Percentiles rank a stretch among this genome's conserved stretches.
Evolutionary conservation across 2,329 filamentous ascomycete species (phyloP).

Genomic region (Aspergillus costaricaensis): DNA sequence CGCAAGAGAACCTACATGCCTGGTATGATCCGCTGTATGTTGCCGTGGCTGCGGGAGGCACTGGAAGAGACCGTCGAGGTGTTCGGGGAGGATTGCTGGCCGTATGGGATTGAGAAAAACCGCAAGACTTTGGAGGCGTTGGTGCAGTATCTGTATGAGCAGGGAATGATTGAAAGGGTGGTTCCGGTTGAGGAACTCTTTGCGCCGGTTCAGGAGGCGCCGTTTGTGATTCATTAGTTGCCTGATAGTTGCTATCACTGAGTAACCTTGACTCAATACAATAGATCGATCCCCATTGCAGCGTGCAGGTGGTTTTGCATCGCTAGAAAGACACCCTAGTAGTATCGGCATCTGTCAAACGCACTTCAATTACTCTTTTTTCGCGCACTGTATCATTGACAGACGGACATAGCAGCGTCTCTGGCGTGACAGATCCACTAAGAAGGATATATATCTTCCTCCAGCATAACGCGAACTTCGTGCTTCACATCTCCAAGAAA

Average conservation of each 20-base stretch:
- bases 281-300: no score
- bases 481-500: not conserved
- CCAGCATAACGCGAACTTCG: not conserved
- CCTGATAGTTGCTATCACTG: no score
- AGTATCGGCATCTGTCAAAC: no score
- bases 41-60: not conserved
- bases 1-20: not conserved
- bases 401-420: no score
- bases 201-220: not conserved
- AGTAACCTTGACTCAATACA: no score
- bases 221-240: not conserved
- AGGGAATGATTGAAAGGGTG: not conserved
- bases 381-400: not conserved
- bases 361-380: not conserved
- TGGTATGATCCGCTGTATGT: not conserved
- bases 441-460: not conserved
- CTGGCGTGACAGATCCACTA: no score
- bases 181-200: not conserved
- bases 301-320: no score
- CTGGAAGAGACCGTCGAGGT: not conserved
- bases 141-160: conserved; percentile 1
- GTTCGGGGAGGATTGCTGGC: not conserved
- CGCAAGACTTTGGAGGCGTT: not conserved
- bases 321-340: no score
- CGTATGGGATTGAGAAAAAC: not conserved